Conservation (phyloP, 331 rosid species). For the Stylosanthes scabra region DNA sequence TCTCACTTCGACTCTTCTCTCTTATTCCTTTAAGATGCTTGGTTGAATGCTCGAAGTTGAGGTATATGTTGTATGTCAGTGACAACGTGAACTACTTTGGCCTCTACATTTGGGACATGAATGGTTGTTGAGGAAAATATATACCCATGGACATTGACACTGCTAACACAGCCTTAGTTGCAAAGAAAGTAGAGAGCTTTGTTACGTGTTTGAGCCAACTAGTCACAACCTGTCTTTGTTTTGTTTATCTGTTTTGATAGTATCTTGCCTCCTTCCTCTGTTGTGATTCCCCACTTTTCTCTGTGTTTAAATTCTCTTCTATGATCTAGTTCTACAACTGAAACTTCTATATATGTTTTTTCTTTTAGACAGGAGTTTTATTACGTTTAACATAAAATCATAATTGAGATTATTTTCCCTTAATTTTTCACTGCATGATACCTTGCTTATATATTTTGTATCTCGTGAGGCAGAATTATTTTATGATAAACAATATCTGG, state of each 20-base stretch:
- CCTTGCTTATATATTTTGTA: not conserved
- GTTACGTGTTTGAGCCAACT: too few species aligned
- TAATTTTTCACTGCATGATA: not conserved
- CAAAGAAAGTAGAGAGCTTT: too few species aligned
- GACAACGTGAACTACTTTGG: not conserved
- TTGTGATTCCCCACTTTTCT: not conserved
- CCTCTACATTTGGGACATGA: not conserved
- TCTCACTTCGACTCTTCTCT: not conserved
- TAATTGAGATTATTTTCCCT: not conserved
- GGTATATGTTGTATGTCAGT: not conserved
- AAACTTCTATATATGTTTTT: not conserved
- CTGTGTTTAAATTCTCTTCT: not conserved
- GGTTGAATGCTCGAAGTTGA: not conserved
- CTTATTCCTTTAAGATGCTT: not conserved
- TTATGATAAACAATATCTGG: slow-evolving; percentile 14
- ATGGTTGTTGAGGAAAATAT: not conserved
- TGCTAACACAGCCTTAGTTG: too few species aligned
- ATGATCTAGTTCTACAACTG: not conserved
- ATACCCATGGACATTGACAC: too few species aligned
- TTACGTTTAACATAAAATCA: not conserved
- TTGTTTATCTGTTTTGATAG: not conserved
- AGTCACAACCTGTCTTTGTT: not conserved
- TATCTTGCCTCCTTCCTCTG: not conserved
- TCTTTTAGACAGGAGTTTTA: not conserved
- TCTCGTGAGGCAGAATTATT: not conserved